Conservation (phyloP, 345 rosid species). For the Eucalyptus dawsonii region DNA sequence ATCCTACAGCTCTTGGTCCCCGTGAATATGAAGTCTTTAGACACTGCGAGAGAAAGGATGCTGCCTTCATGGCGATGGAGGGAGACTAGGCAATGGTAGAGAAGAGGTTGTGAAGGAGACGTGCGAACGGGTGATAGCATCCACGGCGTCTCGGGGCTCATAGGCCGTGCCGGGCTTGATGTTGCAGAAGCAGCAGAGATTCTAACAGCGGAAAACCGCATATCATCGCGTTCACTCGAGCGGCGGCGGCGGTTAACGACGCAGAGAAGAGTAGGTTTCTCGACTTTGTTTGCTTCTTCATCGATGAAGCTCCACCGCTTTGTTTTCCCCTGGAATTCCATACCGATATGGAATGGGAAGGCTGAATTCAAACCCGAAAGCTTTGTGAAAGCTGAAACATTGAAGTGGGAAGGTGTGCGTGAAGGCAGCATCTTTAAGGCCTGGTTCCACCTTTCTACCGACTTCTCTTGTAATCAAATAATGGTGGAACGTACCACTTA, state of each 20-base stretch:
- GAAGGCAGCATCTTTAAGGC: not conserved
- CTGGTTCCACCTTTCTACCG: not conserved
- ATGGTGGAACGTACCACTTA: not conserved
- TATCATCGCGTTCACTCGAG: not conserved
- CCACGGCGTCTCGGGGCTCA: slow-evolving; percentile 5
- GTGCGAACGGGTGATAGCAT: not conserved
- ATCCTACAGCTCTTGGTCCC: slow-evolving; percentile 1
- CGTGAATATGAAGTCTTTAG: not conserved
- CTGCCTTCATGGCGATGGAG: slow-evolving; percentile 1
- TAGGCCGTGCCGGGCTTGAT: not conserved
- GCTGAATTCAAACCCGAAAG: not conserved
- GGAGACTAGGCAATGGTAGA: slow-evolving; percentile 1
- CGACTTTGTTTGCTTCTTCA: not conserved
- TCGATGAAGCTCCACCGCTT: not conserved
- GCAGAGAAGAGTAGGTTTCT: not conserved
- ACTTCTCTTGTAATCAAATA: not conserved
- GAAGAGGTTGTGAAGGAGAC: not conserved
- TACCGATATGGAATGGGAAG: not conserved
- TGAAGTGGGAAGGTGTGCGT: not conserved
- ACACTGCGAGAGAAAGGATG: not conserved
- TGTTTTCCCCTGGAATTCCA: not conserved
- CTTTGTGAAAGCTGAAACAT: not conserved
- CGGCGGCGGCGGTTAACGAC: not conserved
- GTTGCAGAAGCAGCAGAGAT: not conserved
- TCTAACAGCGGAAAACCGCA: not conserved